Evolutionary conservation across 345 rosid genomes (phyloP).

Genomic region (Geranium rotundifolium): DNA sequence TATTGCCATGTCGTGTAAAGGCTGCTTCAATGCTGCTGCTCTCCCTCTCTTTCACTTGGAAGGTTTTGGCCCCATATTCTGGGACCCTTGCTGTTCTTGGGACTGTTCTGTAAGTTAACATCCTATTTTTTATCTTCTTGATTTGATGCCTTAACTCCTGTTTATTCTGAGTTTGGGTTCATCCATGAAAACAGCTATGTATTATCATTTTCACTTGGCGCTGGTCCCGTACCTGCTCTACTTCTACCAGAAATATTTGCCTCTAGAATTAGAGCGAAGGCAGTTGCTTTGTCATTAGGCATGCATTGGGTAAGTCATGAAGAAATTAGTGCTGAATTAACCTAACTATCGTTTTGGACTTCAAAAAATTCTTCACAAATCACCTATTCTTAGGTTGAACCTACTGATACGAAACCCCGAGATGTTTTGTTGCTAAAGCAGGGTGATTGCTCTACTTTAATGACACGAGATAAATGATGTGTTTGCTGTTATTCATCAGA

Average conservation of each 20-base stretch:
- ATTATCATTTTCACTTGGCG: slow-evolving; percentile 92
- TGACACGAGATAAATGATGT: too few species aligned
- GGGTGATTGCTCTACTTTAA: too few species aligned
- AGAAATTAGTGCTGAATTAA: background rate
- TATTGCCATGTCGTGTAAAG: slow-evolving; percentile 21
- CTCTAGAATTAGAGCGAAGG: slow-evolving; percentile 94
- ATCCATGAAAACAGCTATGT: slow-evolving; percentile 48
- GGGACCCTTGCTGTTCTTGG: slow-evolving; percentile 88
- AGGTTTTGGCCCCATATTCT: slow-evolving; percentile 80
- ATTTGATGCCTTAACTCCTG: background rate
- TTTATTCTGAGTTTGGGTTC: slow-evolving; percentile 9
- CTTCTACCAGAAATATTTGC: slow-evolving; percentile 95
- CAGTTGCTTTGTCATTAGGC: slow-evolving; percentile 84
- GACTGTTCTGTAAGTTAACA: slow-evolving; percentile 74
- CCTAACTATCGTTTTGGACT: background rate
- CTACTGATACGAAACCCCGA: too few species aligned
- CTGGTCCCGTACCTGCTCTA: slow-evolving; percentile 99
- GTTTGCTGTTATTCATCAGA: slow-evolving; percentile 2
- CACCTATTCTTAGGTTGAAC: too few species aligned
- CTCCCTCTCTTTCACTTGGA: slow-evolving; percentile 90
- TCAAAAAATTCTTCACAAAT: too few species aligned
- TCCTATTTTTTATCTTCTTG: background rate
- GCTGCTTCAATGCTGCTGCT: slow-evolving; percentile 89
- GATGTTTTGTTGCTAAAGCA: too few species aligned
- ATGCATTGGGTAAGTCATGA: slow-evolving; percentile 83